A percentile compares a stretch with the other conserved stretches of the same genome.
These are phyloP conservation scores for Priceomyces haplophilus DNA, from an alignment of 805 yeast species.

Conservation along the genomic window DNA sequence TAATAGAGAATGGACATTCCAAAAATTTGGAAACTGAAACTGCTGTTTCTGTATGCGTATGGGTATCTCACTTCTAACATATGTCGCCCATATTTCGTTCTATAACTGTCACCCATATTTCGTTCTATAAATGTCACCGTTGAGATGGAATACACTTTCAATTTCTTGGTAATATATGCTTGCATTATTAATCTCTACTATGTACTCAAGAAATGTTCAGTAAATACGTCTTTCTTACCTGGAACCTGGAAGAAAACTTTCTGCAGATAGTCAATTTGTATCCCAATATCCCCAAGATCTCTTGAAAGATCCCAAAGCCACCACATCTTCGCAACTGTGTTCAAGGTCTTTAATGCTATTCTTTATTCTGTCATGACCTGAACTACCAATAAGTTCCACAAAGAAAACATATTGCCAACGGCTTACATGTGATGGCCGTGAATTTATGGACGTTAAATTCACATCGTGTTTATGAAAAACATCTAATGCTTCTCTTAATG, in stretches of 20 bases:
- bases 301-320: slow-evolving; percentile 58
- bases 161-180: not conserved
- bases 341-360: slow-evolving; percentile 43
- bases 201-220: not conserved
- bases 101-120: not conserved
- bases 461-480: slow-evolving; percentile 54
- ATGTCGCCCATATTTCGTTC: not conserved
- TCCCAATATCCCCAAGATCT: slow-evolving; percentile 40
- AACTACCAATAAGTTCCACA: slow-evolving; percentile 59
- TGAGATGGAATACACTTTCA: not conserved
- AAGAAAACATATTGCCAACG: slow-evolving; percentile 85
- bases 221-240: not conserved
- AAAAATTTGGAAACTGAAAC: slow-evolving; percentile 62
- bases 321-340: slow-evolving; percentile 45
- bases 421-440: slow-evolving; percentile 66
- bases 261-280: not conserved
- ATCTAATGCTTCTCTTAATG: slow-evolving; percentile 62
- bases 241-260: not conserved
- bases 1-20: slow-evolving; percentile 79
- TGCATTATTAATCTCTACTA: not conserved
- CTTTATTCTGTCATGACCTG: slow-evolving; percentile 20
- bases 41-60: not conserved
- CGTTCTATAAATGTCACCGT: not conserved
- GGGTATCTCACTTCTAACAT: not conserved
- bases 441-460: slow-evolving; percentile 67